Percentiles rank a stretch among this genome's conserved stretches.
phyloP scores from a whole-genome alignment of 768 basidiomycete species.

The Cystoderma amianthinum region DNA sequence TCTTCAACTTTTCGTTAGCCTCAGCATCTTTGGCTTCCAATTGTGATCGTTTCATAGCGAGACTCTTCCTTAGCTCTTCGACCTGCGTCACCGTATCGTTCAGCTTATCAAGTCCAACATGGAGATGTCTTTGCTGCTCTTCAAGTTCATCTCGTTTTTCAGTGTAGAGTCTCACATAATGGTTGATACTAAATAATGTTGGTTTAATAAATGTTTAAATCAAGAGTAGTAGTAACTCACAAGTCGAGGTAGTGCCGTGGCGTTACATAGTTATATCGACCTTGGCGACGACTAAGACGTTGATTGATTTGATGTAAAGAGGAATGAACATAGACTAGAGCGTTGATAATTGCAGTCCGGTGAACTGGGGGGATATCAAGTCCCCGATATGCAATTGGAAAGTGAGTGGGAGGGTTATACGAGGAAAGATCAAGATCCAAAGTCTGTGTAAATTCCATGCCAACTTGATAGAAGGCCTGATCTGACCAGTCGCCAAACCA shows the following conservation, averaged over 20 bases:
- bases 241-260: conserved; percentile 98
- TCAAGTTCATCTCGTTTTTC: conserved; percentile 98
- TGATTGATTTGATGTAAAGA: conserved; percentile 87
- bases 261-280: conserved; percentile 95
- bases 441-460: conserved; percentile 91
- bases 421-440: conserved; percentile 86
- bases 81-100: conserved; percentile 95
- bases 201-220: conserved; percentile 6
- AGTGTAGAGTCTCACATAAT: conserved; percentile 90
- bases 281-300: conserved; percentile 84
- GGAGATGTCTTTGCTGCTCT: conserved; percentile 97
- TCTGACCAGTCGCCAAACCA: conserved; percentile 99
- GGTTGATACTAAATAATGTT: conserved; percentile 68
- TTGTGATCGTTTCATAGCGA: conserved; percentile 90
- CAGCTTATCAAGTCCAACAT: conserved; percentile 96
- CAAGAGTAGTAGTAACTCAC: conserved; percentile 43
- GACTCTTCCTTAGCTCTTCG: conserved; percentile 90
- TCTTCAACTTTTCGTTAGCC: conserved; percentile 94
- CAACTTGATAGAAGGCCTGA: conserved; percentile 97
- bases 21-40: conserved; percentile 90
- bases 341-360: conserved; percentile 88
- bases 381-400: conserved; percentile 86
- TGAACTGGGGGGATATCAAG: conserved; percentile 84
- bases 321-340: conserved; percentile 85
- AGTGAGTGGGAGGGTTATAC: conserved; percentile 72